Percentiles rank a stretch among this genome's conserved stretches.
These are phyloP conservation scores for Pouteria campechiana DNA, from an alignment of 179 eudicot genomes.

Conservation along the genomic window DNA sequence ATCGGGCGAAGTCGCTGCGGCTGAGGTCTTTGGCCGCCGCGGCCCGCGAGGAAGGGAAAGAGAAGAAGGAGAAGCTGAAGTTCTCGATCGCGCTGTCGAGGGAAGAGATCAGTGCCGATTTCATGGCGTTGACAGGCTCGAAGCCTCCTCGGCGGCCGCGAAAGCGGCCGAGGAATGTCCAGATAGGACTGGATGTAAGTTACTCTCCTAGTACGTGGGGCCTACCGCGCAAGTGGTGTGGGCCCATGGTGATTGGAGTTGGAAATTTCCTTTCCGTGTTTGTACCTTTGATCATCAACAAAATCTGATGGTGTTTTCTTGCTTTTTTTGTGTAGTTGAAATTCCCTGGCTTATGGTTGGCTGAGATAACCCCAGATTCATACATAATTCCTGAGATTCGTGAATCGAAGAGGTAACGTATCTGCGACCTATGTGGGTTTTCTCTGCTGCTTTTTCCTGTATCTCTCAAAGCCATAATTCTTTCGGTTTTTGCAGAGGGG, in stretches of 20 bases:
- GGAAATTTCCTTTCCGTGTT: not conserved
- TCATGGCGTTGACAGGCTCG: conserved; percentile 31
- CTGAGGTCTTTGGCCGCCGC: too few species aligned
- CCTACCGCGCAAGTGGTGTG: not conserved
- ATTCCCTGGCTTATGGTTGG: conserved; percentile 43
- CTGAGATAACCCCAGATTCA: conserved; percentile 47
- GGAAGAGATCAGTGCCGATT: conserved; percentile 55
- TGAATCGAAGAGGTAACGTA: too few species aligned
- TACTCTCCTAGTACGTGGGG: not conserved
- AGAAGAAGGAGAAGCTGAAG: conserved; percentile 27
- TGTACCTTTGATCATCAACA: not conserved
- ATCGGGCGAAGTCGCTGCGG: too few species aligned
- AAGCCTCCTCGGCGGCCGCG: conserved; percentile 49
- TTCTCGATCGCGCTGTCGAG: conserved; percentile 42
- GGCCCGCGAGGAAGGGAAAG: too few species aligned
- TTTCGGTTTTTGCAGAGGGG: too few species aligned
- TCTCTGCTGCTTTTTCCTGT: too few species aligned
- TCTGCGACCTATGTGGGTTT: too few species aligned
- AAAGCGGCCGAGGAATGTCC: conserved; percentile 44
- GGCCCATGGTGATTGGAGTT: not conserved
- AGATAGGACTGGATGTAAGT: conserved; percentile 59
- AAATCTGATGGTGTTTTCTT: too few species aligned
- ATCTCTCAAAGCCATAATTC: too few species aligned
- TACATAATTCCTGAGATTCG: conserved; percentile 45
- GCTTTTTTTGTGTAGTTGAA: conserved; percentile 22